Evolutionary conservation across 495 filamentous ascomycete species (phyloP), one percentile per base, ranked within the genome.

Genomic region (Trichocladium uniseriatum): DNA sequence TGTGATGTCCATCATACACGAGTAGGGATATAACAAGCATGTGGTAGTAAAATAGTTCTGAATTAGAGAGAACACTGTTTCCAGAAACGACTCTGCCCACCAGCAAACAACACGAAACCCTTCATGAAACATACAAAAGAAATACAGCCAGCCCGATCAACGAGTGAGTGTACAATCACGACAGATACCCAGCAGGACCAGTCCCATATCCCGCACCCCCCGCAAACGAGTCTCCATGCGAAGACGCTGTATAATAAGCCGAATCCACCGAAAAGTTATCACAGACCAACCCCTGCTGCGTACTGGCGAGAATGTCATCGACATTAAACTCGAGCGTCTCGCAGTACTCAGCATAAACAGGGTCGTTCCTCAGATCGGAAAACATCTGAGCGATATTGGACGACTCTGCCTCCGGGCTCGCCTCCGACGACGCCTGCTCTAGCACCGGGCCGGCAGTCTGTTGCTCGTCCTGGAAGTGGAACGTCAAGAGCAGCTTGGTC

Each of bases 401-500:
- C n/a, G 28, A 9, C 21, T 40, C 43, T 13, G 35, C n/a, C 1
- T 34, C 22, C 9, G n/a, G 0, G 13, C 22, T 13, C 10, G 40
- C 5, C 5, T 10, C 27, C 2, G 41, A 34, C 28, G 39, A 31
- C 19, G 34, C 37, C 20, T 48, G 19, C 21, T 45, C n/a, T n/a
- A n/a, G n/a, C n/a, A n/a, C n/a, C n/a, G 29, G 31, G 13, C 9
- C 31, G 31, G 31, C 31, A 10, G 42, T n/a, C 31, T 56, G 57
- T 27, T 8, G n/a, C 24, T 51, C 49, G 5, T 54, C 37, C 38
- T 52, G 55, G 36, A 44, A 64, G 20, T 47, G 43, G 24, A 31
- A 58, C 0, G 54, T 64, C 0, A 53, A 52, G 10, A 56, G 27
- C 5, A 66, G 14, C 27, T 48, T 29, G 11, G 20, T 51, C 16